phyloP scores from a whole-genome alignment of 192 early-diverging fungal genomes.

The Podila horticola region DNA sequence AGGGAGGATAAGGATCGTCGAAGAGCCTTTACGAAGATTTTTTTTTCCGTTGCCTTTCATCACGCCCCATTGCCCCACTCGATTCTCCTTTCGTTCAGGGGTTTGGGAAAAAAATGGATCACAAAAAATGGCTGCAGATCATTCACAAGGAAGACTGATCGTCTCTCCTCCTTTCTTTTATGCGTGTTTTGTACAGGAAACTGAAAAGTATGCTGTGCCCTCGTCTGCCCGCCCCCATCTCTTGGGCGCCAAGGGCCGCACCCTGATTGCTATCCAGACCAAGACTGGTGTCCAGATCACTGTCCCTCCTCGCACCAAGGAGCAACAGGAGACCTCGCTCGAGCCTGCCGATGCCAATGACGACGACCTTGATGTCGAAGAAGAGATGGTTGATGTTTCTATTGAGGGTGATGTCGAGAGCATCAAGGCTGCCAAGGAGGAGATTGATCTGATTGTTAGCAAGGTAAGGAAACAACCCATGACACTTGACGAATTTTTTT shows the following conservation, averaged over 20 bases:
- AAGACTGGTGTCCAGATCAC: constrained; percentile 81
- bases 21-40: background rate
- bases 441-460: constrained; percentile 85
- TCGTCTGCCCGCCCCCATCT: constrained; percentile 83
- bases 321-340: constrained; percentile 52
- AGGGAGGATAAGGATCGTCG: too few species aligned
- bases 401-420: constrained; percentile 89
- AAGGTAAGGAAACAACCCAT: constrained; percentile 47
- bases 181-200: constrained; percentile 34
- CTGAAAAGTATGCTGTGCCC: constrained; percentile 70
- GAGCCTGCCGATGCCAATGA: constrained; percentile 42
- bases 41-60: background rate
- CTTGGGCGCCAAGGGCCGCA: constrained; percentile 84
- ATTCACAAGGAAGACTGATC: too few species aligned
- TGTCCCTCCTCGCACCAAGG: constrained; percentile 64
- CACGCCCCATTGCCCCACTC: background rate
- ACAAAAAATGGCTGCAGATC: background rate
- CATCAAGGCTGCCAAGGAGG: constrained; percentile 84
- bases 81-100: background rate
- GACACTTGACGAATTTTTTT: too few species aligned
- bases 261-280: constrained; percentile 77
- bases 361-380: constrained; percentile 68
- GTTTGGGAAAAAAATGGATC: constrained; percentile 9
- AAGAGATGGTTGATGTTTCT: constrained; percentile 71
- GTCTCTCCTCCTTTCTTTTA: background rate